These are phyloP conservation scores for Zasmidium citrigriseum DNA, from an alignment of 2,329 filamentous ascomycete species.

Conservation along the genomic window DNA sequence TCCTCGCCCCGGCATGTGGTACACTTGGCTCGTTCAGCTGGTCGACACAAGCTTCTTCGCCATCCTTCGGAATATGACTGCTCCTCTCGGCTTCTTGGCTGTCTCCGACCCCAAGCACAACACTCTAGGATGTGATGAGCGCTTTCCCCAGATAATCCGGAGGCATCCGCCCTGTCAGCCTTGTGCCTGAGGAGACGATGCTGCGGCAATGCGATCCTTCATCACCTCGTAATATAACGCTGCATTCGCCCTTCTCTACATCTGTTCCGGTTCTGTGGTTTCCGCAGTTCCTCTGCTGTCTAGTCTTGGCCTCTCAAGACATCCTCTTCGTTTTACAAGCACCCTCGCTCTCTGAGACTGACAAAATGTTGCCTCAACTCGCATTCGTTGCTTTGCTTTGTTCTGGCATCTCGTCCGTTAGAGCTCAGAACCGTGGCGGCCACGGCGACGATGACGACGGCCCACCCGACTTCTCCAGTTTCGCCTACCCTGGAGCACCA, in stretches of 20 bases:
- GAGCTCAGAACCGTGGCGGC: background rate
- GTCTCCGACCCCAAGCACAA: background rate
- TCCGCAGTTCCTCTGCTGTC: background rate
- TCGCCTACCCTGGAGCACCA: constrained; percentile 14
- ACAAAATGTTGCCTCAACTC: background rate
- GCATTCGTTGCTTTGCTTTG: background rate
- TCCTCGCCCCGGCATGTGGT: no score
- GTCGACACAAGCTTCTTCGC: background rate
- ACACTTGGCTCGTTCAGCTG: background rate
- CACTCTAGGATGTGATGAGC: background rate
- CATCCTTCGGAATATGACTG: background rate
- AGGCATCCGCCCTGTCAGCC: background rate
- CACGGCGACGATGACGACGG: background rate
- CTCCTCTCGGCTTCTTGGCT: background rate
- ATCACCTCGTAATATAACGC: background rate
- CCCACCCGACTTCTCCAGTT: constrained; percentile 18
- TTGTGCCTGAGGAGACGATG: background rate
- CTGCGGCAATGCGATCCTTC: background rate
- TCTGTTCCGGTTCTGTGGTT: background rate
- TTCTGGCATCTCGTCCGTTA: background rate
- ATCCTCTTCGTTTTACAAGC: background rate
- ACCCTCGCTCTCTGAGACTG: no score
- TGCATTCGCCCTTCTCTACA: background rate
- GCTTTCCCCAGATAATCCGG: background rate
- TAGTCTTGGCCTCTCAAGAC: background rate